Conservation (phyloP, 495 filamentous ascomycete species). For the Neurospora hispaniola region DNA sequence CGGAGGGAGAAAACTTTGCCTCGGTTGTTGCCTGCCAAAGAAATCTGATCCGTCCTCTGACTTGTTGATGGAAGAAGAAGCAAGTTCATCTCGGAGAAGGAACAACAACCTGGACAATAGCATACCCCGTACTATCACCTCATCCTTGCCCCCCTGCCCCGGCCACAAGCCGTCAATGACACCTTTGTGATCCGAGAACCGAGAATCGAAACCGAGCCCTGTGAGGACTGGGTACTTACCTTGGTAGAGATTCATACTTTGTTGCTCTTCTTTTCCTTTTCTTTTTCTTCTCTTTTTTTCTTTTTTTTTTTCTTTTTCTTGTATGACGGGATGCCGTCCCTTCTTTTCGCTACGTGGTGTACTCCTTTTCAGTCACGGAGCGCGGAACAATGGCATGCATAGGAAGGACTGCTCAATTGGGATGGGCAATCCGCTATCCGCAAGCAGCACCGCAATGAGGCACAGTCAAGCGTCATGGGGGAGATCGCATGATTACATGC, state of each 20-base stretch:
- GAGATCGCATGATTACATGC: neutral
- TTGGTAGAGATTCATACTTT: neutral
- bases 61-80: no score
- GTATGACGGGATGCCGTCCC: neutral
- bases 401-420: neutral
- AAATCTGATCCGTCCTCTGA: neutral
- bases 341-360: neutral
- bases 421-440: neutral
- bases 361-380: neutral
- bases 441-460: neutral
- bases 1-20: neutral
- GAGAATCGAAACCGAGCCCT: neutral
- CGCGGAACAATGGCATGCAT: neutral
- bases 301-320: neutral
- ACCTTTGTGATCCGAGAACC: neutral
- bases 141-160: neutral
- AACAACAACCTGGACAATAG: neutral
- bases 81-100: neutral
- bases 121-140: neutral
- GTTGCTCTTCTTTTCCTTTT: neutral
- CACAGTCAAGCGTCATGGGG: neutral
- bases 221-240: neutral
- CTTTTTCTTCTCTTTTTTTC: neutral
- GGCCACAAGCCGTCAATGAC: neutral
- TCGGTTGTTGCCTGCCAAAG: neutral